These are phyloP conservation scores for Pythium biforme DNA, from an alignment of 352 stramenopile genomes.

Conservation along the genomic window DNA sequence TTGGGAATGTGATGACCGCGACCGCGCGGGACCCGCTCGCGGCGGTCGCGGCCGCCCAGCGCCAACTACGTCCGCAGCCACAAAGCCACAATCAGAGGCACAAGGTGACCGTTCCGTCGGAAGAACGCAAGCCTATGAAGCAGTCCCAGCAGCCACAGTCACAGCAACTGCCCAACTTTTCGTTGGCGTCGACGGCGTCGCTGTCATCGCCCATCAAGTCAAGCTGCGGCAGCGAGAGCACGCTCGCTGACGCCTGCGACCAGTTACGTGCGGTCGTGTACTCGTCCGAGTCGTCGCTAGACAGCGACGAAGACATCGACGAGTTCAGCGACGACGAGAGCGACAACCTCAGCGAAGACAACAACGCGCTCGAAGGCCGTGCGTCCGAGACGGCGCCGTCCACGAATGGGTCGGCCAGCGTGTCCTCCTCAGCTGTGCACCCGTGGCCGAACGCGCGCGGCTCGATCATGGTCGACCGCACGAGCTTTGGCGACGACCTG, in stretches of 20 bases:
- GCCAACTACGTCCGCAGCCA: background rate
- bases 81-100: background rate
- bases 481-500: constrained; percentile 4
- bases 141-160: too few relatives aligned
- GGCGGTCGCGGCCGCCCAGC: constrained; percentile 1
- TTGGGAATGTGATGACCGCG: background rate
- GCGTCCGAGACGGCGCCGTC: constrained; percentile 15
- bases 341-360: background rate
- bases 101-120: constrained; percentile 8
- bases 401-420: background rate
- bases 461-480: constrained; percentile 16
- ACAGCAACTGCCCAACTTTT: background rate
- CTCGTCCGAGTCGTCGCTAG: constrained; percentile 12
- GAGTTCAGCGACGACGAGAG: constrained; percentile 15
- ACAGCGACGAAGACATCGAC: constrained; percentile 13
- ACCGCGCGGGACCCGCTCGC: background rate
- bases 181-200: constrained; percentile 6
- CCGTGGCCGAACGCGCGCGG: constrained; percentile 14
- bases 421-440: constrained; percentile 7
- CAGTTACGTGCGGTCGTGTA: constrained; percentile 8
- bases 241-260: constrained; percentile 17
- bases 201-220: constrained; percentile 12
- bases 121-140: constrained; percentile 2
- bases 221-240: constrained; percentile 25
- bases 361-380: constrained; percentile 8